Evolutionary conservation across 2,329 filamentous ascomycete genomes (phyloP).

Genomic region (Pseudocercospora macadamiae): DNA sequence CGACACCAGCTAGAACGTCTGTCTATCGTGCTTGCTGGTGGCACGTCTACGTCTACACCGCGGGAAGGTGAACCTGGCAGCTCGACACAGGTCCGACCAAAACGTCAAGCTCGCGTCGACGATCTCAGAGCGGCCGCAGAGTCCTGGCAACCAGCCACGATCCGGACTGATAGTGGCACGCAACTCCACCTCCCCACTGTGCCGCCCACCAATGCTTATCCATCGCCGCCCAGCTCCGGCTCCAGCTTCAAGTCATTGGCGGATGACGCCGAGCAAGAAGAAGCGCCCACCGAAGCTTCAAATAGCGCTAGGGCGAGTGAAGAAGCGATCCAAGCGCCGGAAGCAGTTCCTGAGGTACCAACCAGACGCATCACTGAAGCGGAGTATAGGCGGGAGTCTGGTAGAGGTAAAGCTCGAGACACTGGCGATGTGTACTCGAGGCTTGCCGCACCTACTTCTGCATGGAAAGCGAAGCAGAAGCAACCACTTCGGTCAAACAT

Average conservation of each 20-base stretch:
- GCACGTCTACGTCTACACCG: neutral
- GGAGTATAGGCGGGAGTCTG: neutral
- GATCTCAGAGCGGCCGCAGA: neutral
- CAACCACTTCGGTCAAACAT: neutral
- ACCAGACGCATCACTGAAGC: neutral
- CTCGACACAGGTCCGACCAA: neutral
- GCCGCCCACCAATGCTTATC: neutral
- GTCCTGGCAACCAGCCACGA: neutral
- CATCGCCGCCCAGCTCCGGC: neutral
- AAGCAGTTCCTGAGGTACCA: neutral
- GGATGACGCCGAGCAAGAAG: neutral
- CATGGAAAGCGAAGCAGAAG: constrained; percentile 9
- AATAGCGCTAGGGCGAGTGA: too few species aligned
- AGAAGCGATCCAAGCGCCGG: neutral
- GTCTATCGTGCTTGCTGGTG: neutral
- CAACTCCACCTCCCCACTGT: neutral
- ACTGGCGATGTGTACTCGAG: neutral
- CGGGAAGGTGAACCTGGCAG: neutral
- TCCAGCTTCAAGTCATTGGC: neutral
- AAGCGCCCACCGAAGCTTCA: too few species aligned
- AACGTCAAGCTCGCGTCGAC: neutral
- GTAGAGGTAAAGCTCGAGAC: neutral
- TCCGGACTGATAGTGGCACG: neutral
- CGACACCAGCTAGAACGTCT: neutral
- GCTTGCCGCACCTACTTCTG: constrained; percentile 1